These are phyloP conservation scores for Blastobotrys ciferrii DNA, from an alignment of 1,139 yeast genomes.

Conservation along the genomic window DNA sequence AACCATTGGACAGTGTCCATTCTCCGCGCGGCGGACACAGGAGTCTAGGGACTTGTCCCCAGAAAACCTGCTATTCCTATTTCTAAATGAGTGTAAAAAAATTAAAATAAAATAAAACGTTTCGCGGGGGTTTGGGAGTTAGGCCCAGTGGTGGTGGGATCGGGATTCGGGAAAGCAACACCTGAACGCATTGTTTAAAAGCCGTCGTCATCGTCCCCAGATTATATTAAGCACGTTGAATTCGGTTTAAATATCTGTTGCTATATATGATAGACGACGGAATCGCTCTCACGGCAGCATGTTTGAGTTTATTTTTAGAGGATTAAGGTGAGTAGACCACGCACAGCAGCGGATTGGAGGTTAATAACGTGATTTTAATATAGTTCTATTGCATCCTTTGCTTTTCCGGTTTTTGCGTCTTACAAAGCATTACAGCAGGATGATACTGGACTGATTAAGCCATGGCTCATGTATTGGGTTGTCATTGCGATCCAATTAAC, in stretches of 20 bases:
- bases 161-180: not conserved
- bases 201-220: not conserved
- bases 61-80: too few relatives aligned
- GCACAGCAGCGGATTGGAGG: not conserved
- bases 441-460: constrained; percentile 47
- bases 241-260: not conserved
- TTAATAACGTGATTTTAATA: not conserved
- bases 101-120: too few relatives aligned
- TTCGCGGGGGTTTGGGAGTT: not conserved
- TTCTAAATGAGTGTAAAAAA: too few relatives aligned
- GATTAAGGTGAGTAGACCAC: constrained; percentile 20
- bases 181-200: not conserved
- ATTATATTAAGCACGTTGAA: not conserved
- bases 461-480: constrained; percentile 66
- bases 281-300: constrained; percentile 8
- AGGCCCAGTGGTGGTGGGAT: too few relatives aligned
- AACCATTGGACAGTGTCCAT: too few relatives aligned
- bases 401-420: constrained; percentile 59
- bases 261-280: constrained; percentile 2
- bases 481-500: constrained; percentile 46
- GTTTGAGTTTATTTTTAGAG: constrained; percentile 21
- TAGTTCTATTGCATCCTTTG: constrained; percentile 41
- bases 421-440: constrained; percentile 52
- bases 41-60: too few relatives aligned
- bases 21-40: too few relatives aligned